Evolutionary conservation across 768 basidiomycete genomes (phyloP).

Genomic region (Pulveroboletus ravenelii): DNA sequence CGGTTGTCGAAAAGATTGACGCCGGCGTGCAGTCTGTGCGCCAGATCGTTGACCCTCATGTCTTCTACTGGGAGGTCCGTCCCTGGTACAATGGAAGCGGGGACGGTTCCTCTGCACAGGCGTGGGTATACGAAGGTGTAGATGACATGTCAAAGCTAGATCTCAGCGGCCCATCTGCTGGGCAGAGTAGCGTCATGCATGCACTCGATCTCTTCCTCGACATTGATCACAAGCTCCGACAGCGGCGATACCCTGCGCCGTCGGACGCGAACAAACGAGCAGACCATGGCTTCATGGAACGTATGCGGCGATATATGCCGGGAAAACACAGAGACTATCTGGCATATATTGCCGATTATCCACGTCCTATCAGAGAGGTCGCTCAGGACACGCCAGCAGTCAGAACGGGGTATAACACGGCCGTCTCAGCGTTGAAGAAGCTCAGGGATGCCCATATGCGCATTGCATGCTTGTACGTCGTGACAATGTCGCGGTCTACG

Average conservation of each 20-base stretch:
- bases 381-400: conserved; percentile 54
- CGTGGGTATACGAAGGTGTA: conserved; percentile 81
- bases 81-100: conserved; percentile 91
- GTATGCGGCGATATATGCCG: conserved; percentile 96
- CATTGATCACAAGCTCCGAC: conserved; percentile 79
- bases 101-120: conserved; percentile 43
- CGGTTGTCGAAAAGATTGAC: conserved; percentile 69
- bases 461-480: conserved; percentile 82
- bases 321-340: conserved; percentile 86
- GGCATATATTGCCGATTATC: conserved; percentile 52
- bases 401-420: conserved; percentile 73
- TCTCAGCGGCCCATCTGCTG: conserved; percentile 86
- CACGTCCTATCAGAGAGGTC: conserved; percentile 59
- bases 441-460: conserved; percentile 88
- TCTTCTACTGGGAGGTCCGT: conserved; percentile 85
- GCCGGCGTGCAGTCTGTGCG: conserved; percentile 66
- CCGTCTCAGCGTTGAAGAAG: conserved; percentile 72
- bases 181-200: conserved; percentile 90
- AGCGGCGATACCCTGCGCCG: conserved; percentile 63
- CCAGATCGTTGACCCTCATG: conserved; percentile 70
- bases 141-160: conserved; percentile 53
- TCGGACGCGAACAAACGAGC: conserved; percentile 61
- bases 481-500: conserved; percentile 74
- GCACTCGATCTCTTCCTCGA: conserved; percentile 82
- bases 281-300: conserved; percentile 80